Conservation (phyloP, 768 basidiomycete genomes). For the Trametes punicea region DNA sequence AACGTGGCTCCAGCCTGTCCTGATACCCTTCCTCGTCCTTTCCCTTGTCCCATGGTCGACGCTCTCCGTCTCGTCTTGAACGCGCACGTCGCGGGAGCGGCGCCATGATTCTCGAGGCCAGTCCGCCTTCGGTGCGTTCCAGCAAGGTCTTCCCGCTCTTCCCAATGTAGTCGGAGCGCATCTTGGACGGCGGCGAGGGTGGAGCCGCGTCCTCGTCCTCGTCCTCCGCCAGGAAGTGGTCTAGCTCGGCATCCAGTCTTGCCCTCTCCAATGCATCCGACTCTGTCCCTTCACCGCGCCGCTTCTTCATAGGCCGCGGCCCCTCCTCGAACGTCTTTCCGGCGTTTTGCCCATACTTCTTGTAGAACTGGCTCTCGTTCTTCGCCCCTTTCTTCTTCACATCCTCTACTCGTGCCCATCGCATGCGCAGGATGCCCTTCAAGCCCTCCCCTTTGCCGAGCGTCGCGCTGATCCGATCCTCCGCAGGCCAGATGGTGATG, state of each 20-base stretch:
- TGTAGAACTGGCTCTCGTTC: conserved; percentile 74
- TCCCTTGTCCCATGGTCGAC: conserved; percentile 22
- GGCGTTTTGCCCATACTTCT: conserved; percentile 60
- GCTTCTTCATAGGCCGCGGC: conserved; percentile 31
- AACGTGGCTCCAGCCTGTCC: conserved; percentile 4
- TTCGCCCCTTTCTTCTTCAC: conserved; percentile 77
- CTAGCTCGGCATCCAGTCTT: conserved; percentile 63
- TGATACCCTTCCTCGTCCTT: conserved; percentile 13
- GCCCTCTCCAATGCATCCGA: conserved; percentile 38
- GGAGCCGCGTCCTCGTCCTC: conserved; percentile 32
- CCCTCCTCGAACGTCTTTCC: conserved; percentile 49
- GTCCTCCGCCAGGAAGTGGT: conserved; percentile 59
- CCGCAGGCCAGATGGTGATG: conserved; percentile 72
- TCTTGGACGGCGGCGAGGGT: conserved; percentile 56
- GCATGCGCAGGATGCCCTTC: conserved; percentile 64
- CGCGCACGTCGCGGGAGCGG: conserved; percentile 44
- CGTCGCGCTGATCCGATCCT: conserved; percentile 70
- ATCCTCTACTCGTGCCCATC: conserved; percentile 71
- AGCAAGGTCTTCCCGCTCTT: conserved; percentile 49
- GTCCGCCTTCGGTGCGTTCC: conserved; percentile 45
- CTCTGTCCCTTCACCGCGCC: conserved; percentile 33
- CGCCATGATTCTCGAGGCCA: conserved; percentile 46
- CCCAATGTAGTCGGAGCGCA: conserved; percentile 64
- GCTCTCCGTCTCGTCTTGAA: conserved; percentile 17
- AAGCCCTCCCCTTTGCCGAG: conserved; percentile 68